These are phyloP conservation scores for Saccharomycopsis guyanensis DNA, from an alignment of 805 yeast genomes.

Conservation along the genomic window DNA sequence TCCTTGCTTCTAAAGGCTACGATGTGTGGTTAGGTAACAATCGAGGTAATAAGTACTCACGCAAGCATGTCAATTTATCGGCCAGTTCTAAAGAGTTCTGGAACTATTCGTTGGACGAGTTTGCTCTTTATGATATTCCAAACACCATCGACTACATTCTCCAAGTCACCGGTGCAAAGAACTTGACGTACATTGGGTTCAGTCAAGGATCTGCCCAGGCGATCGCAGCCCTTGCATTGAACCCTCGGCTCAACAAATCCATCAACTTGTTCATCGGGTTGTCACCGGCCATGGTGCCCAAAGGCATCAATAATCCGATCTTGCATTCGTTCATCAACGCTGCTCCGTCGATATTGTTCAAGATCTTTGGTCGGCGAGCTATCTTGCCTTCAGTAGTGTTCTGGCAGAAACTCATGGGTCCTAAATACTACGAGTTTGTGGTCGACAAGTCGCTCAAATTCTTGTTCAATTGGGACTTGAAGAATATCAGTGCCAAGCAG, in stretches of 20 bases:
- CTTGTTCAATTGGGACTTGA: slow-evolving; percentile 73
- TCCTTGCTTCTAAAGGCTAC: slow-evolving; percentile 68
- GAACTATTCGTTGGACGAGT: slow-evolving; percentile 87
- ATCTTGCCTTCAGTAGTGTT: slow-evolving; percentile 69
- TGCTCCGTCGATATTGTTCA: slow-evolving; percentile 62
- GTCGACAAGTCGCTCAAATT: slow-evolving; percentile 63
- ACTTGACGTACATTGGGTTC: slow-evolving; percentile 73
- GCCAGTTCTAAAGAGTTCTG: slow-evolving; percentile 49
- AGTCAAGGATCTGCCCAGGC: slow-evolving; percentile 94
- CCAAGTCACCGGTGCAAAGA: slow-evolving; percentile 35
- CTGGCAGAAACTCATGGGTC: slow-evolving; percentile 66
- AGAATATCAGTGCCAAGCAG: slow-evolving; percentile 63
- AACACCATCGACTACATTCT: slow-evolving; percentile 73
- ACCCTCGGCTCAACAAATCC: slow-evolving; percentile 51
- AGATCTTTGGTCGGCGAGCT: slow-evolving; percentile 66
- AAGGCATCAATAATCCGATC: slow-evolving; percentile 67
- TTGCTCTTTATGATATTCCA: slow-evolving; percentile 87
- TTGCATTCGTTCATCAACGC: slow-evolving; percentile 68
- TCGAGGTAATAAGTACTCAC: slow-evolving; percentile 87
- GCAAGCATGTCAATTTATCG: slow-evolving; percentile 58
- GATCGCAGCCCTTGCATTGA: slow-evolving; percentile 70
- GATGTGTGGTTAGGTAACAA: slow-evolving; percentile 95
- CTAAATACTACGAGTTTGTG: slow-evolving; percentile 60
- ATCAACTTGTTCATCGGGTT: slow-evolving; percentile 65
- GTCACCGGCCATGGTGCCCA: slow-evolving; percentile 93